A percentile compares a stretch with the other conserved stretches of the same genome.
Conservation (phyloP, 2,329 filamentous ascomycete species). For the Penicillium sp. region DNA sequence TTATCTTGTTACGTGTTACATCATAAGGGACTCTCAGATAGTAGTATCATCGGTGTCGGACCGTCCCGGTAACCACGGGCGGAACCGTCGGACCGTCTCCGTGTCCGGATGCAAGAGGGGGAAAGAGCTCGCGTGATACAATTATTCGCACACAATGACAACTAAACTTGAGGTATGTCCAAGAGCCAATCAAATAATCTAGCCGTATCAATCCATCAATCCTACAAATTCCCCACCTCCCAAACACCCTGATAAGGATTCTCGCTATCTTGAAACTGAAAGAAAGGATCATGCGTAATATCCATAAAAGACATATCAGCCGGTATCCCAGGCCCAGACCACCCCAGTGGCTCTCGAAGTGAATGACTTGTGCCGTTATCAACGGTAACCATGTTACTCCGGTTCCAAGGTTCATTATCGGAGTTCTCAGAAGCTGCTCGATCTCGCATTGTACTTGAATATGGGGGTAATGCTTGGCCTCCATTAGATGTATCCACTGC, state of each 20-base stretch:
- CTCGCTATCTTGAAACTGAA: conserved; percentile 30
- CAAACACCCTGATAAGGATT: conserved; percentile 28
- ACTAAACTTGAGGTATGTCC: no score
- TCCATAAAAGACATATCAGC: conserved; percentile 30
- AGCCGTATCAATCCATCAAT: neutral
- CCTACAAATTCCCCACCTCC: conserved; percentile 32
- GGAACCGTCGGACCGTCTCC: neutral
- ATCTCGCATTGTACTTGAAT: conserved; percentile 20
- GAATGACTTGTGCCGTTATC: conserved; percentile 4
- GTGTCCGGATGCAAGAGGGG: neutral
- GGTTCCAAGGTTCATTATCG: conserved; percentile 10
- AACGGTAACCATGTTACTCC: neutral
- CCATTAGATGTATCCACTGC: conserved; percentile 29
- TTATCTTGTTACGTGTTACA: no score
- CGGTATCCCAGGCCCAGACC: conserved; percentile 18
- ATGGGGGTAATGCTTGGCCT: conserved; percentile 31
- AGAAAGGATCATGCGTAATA: conserved; percentile 30
- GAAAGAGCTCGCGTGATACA: neutral
- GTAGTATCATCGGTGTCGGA: neutral
- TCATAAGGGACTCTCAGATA: no score
- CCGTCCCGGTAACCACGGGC: conserved; percentile 1
- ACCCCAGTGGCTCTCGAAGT: conserved; percentile 11
- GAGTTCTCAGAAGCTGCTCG: conserved; percentile 6
- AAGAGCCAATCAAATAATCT: neutral
- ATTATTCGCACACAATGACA: no score